phyloP scores from a whole-genome alignment of 1,284 basidiomycete genomes.

The Ceratobasidium sp. region DNA sequence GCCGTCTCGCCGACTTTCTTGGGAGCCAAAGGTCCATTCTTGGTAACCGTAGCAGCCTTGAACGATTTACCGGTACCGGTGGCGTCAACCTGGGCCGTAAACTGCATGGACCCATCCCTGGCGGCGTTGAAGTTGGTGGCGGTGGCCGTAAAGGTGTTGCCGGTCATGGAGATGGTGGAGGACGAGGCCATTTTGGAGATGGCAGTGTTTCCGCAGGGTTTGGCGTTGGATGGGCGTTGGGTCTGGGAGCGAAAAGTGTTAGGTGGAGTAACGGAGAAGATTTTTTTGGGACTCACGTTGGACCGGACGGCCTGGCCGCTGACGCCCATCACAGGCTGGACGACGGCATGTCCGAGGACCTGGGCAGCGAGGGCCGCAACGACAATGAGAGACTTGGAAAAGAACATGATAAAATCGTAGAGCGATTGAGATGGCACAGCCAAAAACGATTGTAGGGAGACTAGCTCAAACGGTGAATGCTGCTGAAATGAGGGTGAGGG shows the following conservation, averaged over 20 bases:
- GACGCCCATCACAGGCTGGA: conserved; percentile 59
- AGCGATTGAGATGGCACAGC: conserved; percentile 24
- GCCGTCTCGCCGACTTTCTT: conserved; percentile 29
- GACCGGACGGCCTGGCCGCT: conserved; percentile 51
- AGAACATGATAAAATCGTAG: conserved; percentile 33
- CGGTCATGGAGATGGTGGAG: conserved; percentile 52
- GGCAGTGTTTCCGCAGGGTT: conserved; percentile 55
- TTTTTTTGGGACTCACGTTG: conserved; percentile 50
- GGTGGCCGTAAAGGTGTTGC: conserved; percentile 55
- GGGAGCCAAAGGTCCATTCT: conserved; percentile 48
- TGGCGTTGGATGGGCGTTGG: conserved; percentile 52
- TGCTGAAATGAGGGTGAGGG: conserved; percentile 26
- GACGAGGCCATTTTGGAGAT: conserved; percentile 51
- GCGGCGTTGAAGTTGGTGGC: conserved; percentile 60
- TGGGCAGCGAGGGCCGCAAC: conserved; percentile 50
- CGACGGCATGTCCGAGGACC: conserved; percentile 55
- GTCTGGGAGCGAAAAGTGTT: not conserved
- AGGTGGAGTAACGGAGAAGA: not conserved
- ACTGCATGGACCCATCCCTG: conserved; percentile 59
- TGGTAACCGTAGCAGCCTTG: conserved; percentile 50
- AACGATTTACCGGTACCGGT: conserved; percentile 54
- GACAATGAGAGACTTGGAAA: conserved; percentile 43
- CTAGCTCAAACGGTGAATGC: conserved; percentile 33
- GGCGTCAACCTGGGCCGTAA: conserved; percentile 54
- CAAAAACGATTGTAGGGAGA: conserved; percentile 28